These are phyloP conservation scores for Tephrocybe sp. DNA, from an alignment of 768 basidiomycete genomes.

Conservation along the genomic window DNA sequence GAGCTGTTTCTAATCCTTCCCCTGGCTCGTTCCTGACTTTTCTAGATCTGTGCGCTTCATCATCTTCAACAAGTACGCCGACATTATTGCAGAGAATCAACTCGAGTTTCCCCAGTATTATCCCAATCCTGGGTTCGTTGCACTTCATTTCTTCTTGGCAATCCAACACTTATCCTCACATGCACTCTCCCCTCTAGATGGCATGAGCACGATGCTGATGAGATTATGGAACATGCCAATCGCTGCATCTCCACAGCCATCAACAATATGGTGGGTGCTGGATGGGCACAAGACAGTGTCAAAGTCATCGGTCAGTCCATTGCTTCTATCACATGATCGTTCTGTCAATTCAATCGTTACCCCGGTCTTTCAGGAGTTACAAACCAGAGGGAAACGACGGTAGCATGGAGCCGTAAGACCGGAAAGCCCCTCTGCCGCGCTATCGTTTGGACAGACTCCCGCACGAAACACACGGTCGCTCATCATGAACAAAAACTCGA, in stretches of 20 bases:
- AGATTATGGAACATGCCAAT: conserved; percentile 74
- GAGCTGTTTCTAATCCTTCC: conserved; percentile 26
- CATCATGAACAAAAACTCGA: conserved; percentile 72
- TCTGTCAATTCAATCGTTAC: neutral
- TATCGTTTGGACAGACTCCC: conserved; percentile 96
- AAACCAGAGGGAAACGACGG: conserved; percentile 95
- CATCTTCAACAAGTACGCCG: conserved; percentile 82
- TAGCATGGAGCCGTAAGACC: conserved; percentile 88
- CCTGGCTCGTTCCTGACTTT: conserved; percentile 1
- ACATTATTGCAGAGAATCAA: conserved; percentile 88
- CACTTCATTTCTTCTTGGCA: neutral
- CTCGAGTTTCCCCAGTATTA: conserved; percentile 94
- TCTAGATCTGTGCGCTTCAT: conserved; percentile 87
- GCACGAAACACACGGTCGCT: conserved; percentile 84
- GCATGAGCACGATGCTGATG: conserved; percentile 92
- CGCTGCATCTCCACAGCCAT: conserved; percentile 74
- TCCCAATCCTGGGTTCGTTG: conserved; percentile 73
- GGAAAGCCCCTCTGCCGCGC: conserved; percentile 87
- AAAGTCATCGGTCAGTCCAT: conserved; percentile 80
- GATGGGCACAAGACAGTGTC: conserved; percentile 78
- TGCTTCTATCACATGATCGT: conserved; percentile 17
- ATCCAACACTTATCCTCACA: neutral
- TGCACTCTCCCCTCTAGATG: conserved; percentile 48
- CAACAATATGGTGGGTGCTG: conserved; percentile 64
- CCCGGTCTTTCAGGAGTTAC: conserved; percentile 66